Evolutionary conservation across 2,329 filamentous ascomycete species (phyloP).

Genomic region (Stagonosporopsis rhizophila): DNA sequence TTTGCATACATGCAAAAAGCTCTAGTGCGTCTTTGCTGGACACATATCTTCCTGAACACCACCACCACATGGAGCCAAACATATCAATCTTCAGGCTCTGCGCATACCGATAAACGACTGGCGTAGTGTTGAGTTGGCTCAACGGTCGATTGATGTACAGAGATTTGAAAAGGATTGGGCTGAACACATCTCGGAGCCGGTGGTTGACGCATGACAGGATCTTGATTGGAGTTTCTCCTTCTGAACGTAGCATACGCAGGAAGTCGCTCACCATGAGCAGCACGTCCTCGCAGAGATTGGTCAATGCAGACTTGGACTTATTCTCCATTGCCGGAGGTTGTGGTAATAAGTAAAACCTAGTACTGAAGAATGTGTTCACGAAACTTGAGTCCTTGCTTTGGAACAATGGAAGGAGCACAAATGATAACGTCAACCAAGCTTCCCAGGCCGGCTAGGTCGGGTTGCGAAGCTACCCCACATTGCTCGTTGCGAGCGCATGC

Average conservation of each 20-base stretch:
- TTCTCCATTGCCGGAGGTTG: background rate
- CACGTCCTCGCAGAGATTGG: constrained; percentile 27
- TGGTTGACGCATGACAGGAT: constrained; percentile 18
- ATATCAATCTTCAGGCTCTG: constrained; percentile 25
- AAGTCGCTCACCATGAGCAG: constrained; percentile 24
- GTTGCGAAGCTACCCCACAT: constrained; percentile 18
- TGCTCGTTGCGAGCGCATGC: constrained; percentile 5
- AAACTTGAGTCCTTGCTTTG: too few relatives aligned
- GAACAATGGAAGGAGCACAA: background rate
- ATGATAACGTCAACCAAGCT: constrained; percentile 13
- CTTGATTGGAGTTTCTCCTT: constrained; percentile 16
- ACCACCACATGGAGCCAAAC: constrained; percentile 29
- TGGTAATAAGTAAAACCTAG: background rate
- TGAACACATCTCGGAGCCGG: constrained; percentile 18
- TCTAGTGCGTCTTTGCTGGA: constrained; percentile 23
- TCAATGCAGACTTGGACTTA: constrained; percentile 17
- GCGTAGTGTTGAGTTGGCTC: constrained; percentile 15
- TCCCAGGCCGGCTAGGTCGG: constrained; percentile 8
- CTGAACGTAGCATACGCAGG: constrained; percentile 1
- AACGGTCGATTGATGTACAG: constrained; percentile 24
- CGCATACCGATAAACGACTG: constrained; percentile 10
- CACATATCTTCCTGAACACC: constrained; percentile 25
- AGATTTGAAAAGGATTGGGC: constrained; percentile 21
- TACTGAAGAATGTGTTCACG: too few relatives aligned
- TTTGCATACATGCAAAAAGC: constrained; percentile 17